phyloP scores from a whole-genome alignment of 768 basidiomycete genomes.

The Macrocybe gigantea region DNA sequence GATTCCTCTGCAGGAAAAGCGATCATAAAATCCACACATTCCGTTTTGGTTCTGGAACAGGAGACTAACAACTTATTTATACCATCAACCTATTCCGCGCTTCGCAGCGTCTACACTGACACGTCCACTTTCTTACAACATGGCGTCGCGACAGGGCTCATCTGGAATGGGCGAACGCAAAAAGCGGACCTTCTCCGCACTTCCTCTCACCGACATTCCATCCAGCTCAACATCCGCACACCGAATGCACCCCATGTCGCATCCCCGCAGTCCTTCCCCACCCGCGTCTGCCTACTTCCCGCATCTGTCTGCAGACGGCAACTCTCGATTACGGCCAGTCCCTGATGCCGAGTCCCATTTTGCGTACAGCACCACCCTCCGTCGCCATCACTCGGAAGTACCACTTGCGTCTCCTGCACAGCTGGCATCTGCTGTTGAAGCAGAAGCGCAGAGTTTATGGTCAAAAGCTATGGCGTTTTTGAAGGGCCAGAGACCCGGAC shows the following conservation, averaged over 20 bases:
- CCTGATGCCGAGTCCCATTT: slow-evolving; percentile 70
- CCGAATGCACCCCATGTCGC: slow-evolving; percentile 14
- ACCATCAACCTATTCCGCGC: not conserved
- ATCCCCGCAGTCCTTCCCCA: slow-evolving; percentile 47
- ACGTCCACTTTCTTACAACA: not conserved
- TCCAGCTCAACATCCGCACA: slow-evolving; percentile 32
- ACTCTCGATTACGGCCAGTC: slow-evolving; percentile 47
- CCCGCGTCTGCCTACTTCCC: slow-evolving; percentile 83
- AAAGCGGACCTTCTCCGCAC: slow-evolving; percentile 29
- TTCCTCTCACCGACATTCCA: slow-evolving; percentile 27
- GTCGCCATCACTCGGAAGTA: slow-evolving; percentile 56
- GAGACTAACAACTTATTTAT: slow-evolving; percentile 1
- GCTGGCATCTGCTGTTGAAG: slow-evolving; percentile 41
- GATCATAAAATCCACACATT: not conserved
- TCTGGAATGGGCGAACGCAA: slow-evolving; percentile 39
- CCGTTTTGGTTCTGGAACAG: too few species aligned
- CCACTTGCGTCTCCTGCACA: slow-evolving; percentile 41
- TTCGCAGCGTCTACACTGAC: not conserved
- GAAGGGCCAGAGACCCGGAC: slow-evolving; percentile 28
- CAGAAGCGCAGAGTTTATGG: slow-evolving; percentile 48
- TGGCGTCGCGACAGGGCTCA: slow-evolving; percentile 20
- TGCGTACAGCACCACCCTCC: slow-evolving; percentile 75
- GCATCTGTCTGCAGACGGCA: slow-evolving; percentile 41
- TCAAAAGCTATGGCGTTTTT: slow-evolving; percentile 33
- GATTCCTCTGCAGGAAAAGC: not conserved